phyloP scores from a whole-genome alignment of 768 basidiomycete genomes.

The Lanmaoa pseudosensibilis region DNA sequence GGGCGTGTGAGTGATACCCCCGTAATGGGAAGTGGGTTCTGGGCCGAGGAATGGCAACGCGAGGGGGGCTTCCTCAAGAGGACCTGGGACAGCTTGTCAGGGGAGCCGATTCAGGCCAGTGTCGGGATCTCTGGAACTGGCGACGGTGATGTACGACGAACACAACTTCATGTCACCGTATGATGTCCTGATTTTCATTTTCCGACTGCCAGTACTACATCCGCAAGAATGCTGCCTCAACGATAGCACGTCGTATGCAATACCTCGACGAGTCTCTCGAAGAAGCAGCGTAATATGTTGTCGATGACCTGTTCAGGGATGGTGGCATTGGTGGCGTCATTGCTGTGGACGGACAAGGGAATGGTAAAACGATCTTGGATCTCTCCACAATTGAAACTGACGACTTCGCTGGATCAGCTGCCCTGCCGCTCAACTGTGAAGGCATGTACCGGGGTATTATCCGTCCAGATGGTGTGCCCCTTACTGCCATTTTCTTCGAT shows the following conservation, averaged over 20 bases:
- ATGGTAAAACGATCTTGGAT: too few species aligned
- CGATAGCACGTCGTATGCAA: constrained; percentile 65
- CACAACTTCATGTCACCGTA: not conserved
- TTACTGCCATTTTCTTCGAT: too few species aligned
- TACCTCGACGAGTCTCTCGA: constrained; percentile 56
- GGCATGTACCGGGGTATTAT: too few species aligned
- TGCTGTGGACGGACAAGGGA: constrained; percentile 66
- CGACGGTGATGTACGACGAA: constrained; percentile 69
- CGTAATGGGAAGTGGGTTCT: constrained; percentile 73
- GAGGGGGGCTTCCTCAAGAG: constrained; percentile 33
- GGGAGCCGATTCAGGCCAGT: constrained; percentile 39
- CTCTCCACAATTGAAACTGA: too few species aligned
- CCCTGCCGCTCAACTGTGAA: too few species aligned
- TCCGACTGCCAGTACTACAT: constrained; percentile 64
- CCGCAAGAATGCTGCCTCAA: constrained; percentile 62
- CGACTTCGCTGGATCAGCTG: too few species aligned
- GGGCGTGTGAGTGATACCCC: constrained; percentile 87
- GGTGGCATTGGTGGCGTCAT: constrained; percentile 78
- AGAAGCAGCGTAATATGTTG: constrained; percentile 53
- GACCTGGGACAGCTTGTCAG: constrained; percentile 41
- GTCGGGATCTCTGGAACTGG: constrained; percentile 85
- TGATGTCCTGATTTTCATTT: not conserved
- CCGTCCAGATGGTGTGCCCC: too few species aligned
- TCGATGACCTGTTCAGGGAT: constrained; percentile 55
- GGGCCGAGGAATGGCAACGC: constrained; percentile 76